phyloP scores from a whole-genome alignment of 2,329 filamentous ascomycete genomes.

The Fusarium guadeloupense region DNA sequence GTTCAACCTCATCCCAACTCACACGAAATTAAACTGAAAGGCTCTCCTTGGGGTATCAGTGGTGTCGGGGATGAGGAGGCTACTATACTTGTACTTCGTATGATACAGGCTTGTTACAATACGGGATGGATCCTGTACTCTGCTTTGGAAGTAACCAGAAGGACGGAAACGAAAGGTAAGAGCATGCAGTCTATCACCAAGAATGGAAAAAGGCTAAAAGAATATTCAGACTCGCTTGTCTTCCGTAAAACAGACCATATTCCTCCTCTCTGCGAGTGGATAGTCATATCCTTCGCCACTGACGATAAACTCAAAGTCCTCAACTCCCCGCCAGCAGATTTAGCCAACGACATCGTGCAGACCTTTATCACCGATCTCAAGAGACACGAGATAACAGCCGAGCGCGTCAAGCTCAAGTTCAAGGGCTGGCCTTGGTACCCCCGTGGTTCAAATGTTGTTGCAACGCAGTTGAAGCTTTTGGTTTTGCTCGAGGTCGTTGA shows the following conservation, averaged over 20 bases:
- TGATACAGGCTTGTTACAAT: conserved; percentile 1
- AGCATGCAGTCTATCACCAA: background rate
- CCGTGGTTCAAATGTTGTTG: background rate
- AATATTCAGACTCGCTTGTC: background rate
- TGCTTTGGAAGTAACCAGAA: conserved; percentile 13
- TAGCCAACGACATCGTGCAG: background rate
- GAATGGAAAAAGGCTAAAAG: background rate
- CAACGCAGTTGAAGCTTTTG: conserved; percentile 14
- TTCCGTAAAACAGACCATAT: background rate
- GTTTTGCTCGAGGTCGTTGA: conserved; percentile 11
- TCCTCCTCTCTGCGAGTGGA: conserved; percentile 1
- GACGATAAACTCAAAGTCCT: conserved; percentile 28
- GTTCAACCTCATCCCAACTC: conserved; percentile 2
- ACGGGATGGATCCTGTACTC: conserved; percentile 20
- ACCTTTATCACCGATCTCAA: conserved; percentile 7
- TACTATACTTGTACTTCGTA: conserved; percentile 2
- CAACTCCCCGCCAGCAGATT: conserved; percentile 2
- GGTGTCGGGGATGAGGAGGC: conserved; percentile 17
- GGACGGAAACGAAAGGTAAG: conserved; percentile 4
- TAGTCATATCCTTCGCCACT: conserved; percentile 17
- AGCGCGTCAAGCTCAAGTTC: conserved; percentile 23
- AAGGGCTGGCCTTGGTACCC: conserved; percentile 3
- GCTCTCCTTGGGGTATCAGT: conserved; percentile 7
- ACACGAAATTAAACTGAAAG: conserved; percentile 19
- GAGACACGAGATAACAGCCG: background rate